Percentiles rank a stretch among this genome's conserved stretches.
Conservation (phyloP, 2,329 filamentous ascomycete genomes). For the Seiridium unicorne region DNA sequence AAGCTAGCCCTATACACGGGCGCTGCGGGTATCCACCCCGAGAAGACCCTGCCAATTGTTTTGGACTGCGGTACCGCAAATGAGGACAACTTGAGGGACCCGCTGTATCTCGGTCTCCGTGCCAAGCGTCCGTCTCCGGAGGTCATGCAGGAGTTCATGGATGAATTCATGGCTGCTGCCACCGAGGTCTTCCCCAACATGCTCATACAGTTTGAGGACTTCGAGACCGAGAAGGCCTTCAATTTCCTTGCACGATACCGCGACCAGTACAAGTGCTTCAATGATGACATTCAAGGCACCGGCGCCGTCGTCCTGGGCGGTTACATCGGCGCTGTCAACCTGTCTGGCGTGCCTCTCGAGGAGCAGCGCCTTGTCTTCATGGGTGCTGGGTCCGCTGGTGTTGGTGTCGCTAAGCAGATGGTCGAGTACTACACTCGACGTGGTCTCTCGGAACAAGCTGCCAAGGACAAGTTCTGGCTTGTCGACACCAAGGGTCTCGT, state of each 20-base stretch:
- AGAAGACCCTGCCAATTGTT: slow-evolving; percentile 73
- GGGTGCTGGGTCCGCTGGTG: slow-evolving; percentile 91
- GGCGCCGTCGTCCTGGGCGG: slow-evolving; percentile 83
- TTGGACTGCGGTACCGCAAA: slow-evolving; percentile 67
- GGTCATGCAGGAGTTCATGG: slow-evolving; percentile 88
- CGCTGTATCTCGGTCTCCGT: slow-evolving; percentile 86
- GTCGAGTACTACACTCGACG: slow-evolving; percentile 95
- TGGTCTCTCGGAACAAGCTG: slow-evolving; percentile 83
- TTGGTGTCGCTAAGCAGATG: slow-evolving; percentile 96
- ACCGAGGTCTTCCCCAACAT: slow-evolving; percentile 68
- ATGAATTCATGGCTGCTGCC: slow-evolving; percentile 93
- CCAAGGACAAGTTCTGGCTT: slow-evolving; percentile 91
- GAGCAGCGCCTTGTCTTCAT: slow-evolving; percentile 96
- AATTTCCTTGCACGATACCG: slow-evolving; percentile 88
- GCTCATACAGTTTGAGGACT: slow-evolving; percentile 92
- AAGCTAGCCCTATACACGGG: slow-evolving; percentile 95
- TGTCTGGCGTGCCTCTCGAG: slow-evolving; percentile 79
- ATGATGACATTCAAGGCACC: slow-evolving; percentile 97
- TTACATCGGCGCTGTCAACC: slow-evolving; percentile 73
- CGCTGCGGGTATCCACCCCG: slow-evolving; percentile 90
- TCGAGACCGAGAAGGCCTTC: slow-evolving; percentile 89
- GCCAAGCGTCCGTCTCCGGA: slow-evolving; percentile 74
- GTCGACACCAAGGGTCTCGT: slow-evolving; percentile 97
- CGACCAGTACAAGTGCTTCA: slow-evolving; percentile 90
- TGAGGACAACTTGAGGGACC: slow-evolving; percentile 63